A percentile compares a stretch with the other conserved stretches of the same genome.
Evolutionary conservation across 2,329 filamentous ascomycete species (phyloP).

Genomic region (Alternaria consortialis): DNA sequence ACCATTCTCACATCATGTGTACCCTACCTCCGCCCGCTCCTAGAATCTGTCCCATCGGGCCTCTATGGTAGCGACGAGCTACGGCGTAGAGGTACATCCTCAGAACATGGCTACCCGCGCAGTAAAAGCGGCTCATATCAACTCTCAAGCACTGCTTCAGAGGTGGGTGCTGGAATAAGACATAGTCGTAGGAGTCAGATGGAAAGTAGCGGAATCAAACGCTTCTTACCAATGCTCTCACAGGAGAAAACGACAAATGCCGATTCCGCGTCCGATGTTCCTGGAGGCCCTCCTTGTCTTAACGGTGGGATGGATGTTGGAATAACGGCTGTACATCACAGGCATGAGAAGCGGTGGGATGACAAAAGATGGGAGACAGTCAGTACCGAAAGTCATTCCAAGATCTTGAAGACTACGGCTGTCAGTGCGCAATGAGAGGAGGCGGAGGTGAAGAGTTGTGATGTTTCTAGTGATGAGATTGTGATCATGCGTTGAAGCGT

Average conservation of each 20-base stretch:
- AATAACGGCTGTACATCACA: conserved; percentile 35
- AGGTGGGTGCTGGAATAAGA: conserved; percentile 9
- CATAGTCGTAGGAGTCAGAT: conserved; percentile 28
- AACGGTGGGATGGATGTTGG: conserved; percentile 46
- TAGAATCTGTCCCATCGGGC: conserved; percentile 45
- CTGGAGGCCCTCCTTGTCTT: conserved; percentile 40
- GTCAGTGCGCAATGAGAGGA: conserved; percentile 49
- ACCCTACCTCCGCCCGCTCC: conserved; percentile 47
- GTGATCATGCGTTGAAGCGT: conserved; percentile 22
- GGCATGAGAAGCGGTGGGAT: conserved; percentile 6
- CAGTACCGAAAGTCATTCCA: conserved; percentile 45
- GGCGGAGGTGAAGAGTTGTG: conserved; percentile 27
- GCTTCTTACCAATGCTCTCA: conserved; percentile 43
- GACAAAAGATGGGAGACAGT: conserved; percentile 45
- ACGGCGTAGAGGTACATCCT: conserved; percentile 42
- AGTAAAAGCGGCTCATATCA: conserved; percentile 44
- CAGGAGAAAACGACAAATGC: conserved; percentile 39
- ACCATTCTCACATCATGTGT: conserved; percentile 49
- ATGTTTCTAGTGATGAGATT: conserved; percentile 33
- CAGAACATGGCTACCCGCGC: conserved; percentile 39
- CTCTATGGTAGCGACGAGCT: conserved; percentile 46
- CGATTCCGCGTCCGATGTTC: conserved; percentile 47
- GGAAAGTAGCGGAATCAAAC: conserved; percentile 31
- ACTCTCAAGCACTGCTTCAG: conserved; percentile 31
- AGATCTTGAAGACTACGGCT: conserved; percentile 49